Percentiles rank a stretch among this genome's conserved stretches.
phyloP scores from a whole-genome alignment of 352 stramenopile genomes.

The Pythium phragmitis region DNA sequence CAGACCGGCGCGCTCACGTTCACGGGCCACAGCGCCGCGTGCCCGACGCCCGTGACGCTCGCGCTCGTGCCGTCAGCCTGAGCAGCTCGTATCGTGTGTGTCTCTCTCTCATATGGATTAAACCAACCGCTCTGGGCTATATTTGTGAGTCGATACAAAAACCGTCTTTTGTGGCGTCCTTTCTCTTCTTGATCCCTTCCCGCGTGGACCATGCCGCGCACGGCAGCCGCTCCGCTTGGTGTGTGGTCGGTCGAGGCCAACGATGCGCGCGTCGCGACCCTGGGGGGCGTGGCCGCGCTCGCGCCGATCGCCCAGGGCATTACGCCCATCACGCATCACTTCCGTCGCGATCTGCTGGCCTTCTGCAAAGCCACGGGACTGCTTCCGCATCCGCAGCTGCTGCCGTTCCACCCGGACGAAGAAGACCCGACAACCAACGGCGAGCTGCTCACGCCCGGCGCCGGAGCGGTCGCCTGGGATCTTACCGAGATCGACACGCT shows the following conservation, averaged over 20 bases:
- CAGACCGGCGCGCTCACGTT: conserved; percentile 34
- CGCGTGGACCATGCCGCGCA: conserved; percentile 8
- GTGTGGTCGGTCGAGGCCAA: conserved; percentile 60
- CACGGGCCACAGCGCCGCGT: conserved; percentile 31
- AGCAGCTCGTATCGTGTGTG: neutral
- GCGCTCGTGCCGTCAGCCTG: conserved; percentile 18
- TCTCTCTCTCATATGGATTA: neutral
- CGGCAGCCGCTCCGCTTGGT: conserved; percentile 10
- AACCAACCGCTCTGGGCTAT: no score
- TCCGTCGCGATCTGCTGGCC: conserved; percentile 60
- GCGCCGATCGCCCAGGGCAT: conserved; percentile 17
- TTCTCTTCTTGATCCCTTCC: neutral
- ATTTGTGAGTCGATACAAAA: no score
- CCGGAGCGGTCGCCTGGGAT: conserved; percentile 38
- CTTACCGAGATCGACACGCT: conserved; percentile 60
- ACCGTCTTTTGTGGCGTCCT: neutral
- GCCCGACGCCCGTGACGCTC: conserved; percentile 44
- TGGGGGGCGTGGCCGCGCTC: conserved; percentile 19
- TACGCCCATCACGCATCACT: conserved; percentile 29
- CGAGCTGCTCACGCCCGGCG: conserved; percentile 8
- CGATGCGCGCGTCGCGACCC: conserved; percentile 27
- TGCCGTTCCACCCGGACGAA: conserved; percentile 58
- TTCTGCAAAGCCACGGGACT: conserved; percentile 57
- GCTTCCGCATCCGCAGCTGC: conserved; percentile 62
- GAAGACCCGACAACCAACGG: conserved; percentile 49